phyloP scores from a whole-genome alignment of 2,329 filamentous ascomycete genomes.

The Xylariales sp. region DNA sequence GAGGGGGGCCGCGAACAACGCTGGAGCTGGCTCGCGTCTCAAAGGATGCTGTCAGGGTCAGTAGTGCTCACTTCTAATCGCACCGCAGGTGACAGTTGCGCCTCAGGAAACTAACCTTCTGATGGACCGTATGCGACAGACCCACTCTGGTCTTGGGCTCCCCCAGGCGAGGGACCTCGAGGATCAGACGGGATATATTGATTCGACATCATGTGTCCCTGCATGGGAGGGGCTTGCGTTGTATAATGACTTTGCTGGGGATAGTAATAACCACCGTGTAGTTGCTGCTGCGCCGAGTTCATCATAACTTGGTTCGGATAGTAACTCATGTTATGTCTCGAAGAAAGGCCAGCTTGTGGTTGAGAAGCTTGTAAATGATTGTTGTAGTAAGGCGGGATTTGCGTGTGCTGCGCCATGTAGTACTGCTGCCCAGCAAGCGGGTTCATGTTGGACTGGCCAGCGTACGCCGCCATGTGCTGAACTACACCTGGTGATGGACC shows the following conservation, averaged over 20 bases:
- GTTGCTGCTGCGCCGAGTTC: slow-evolving; percentile 32
- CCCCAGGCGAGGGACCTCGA: slow-evolving; percentile 15
- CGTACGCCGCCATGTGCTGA: slow-evolving; percentile 37
- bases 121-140: slow-evolving; percentile 11
- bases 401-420: slow-evolving; percentile 40
- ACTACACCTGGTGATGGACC: slow-evolving; percentile 32
- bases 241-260: slow-evolving; percentile 32
- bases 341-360: slow-evolving; percentile 27
- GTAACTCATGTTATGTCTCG: slow-evolving; percentile 36
- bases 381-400: slow-evolving; percentile 40
- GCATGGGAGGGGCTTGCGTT: slow-evolving; percentile 26
- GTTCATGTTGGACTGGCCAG: slow-evolving; percentile 31
- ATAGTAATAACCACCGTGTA: slow-evolving; percentile 40
- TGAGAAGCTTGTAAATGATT: slow-evolving; percentile 34
- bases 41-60: background rate
- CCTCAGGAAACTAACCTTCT: slow-evolving; percentile 22
- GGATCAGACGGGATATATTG: slow-evolving; percentile 29
- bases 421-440: slow-evolving; percentile 38
- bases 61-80: no score
- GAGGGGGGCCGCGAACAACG: slow-evolving; percentile 47
- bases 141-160: slow-evolving; percentile 16
- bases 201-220: slow-evolving; percentile 28
- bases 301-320: slow-evolving; percentile 40
- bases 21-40: slow-evolving; percentile 23
- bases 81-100: background rate